These are phyloP conservation scores for Kodamaea nitidulidarum DNA, from an alignment of 805 yeast genomes.

Conservation along the genomic window DNA sequence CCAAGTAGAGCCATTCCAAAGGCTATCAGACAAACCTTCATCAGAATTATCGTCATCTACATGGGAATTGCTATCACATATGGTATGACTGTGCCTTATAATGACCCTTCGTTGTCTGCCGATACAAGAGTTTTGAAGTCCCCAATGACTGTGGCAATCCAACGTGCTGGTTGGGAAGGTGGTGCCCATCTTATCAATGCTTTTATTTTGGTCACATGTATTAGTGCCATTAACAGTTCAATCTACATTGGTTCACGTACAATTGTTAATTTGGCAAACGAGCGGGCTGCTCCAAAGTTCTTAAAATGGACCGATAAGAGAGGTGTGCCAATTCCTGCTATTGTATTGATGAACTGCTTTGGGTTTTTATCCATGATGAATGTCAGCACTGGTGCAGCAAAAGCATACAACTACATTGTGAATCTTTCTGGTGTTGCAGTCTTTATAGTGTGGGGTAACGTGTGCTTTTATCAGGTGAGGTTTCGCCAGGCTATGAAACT, in stretches of 20 bases:
- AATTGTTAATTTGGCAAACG: constrained; percentile 58
- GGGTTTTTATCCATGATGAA: constrained; percentile 57
- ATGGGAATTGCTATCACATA: constrained; percentile 52
- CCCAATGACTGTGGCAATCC: constrained; percentile 38
- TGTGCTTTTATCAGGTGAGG: constrained; percentile 52
- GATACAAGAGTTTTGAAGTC: constrained; percentile 40
- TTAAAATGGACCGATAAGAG: constrained; percentile 48
- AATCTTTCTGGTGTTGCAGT: constrained; percentile 64
- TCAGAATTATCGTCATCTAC: constrained; percentile 51
- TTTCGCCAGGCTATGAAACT: constrained; percentile 45
- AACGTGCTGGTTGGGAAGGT: constrained; percentile 39
- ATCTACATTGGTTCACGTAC: constrained; percentile 69
- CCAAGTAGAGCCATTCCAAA: constrained; percentile 55
- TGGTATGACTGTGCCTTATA: constrained; percentile 57
- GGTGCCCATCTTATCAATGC: constrained; percentile 57
- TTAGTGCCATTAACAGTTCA: constrained; percentile 67
- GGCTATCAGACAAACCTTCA: constrained; percentile 54
- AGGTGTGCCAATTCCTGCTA: constrained; percentile 66
- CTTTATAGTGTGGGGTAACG: constrained; percentile 64
- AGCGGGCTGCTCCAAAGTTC: constrained; percentile 55
- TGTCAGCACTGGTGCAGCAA: constrained; percentile 54
- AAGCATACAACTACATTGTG: constrained; percentile 58
- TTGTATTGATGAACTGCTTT: constrained; percentile 49
- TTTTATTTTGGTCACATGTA: constrained; percentile 56
- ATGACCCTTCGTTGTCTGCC: constrained; percentile 43